Evolutionary conservation across 2,329 filamentous ascomycete genomes (phyloP), one percentile per base, ranked within the genome.

Genomic region (Neonectria punicea): DNA sequence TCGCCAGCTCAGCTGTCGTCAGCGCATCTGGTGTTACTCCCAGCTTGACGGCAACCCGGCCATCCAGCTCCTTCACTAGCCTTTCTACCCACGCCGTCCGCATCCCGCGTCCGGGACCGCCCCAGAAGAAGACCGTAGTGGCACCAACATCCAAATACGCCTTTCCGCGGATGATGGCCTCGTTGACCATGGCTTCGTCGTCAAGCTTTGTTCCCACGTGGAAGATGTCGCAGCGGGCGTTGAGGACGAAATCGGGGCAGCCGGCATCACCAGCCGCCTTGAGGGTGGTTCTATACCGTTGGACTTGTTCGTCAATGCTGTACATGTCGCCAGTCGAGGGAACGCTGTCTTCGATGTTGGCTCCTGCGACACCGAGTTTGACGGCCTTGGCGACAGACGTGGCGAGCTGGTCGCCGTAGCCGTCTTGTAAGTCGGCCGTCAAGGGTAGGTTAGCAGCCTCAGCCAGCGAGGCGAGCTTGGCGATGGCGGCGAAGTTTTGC

Each of bases 81-180:
- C 70, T 75, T 72, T 79, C 73, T 2, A 87, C 80, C 74, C 88
- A 86, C 0, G 78, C 80, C 13, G 74, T 79, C 13, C 78, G 78
- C 13, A 87, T 71, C 44, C 86, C 76, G 14, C 81, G 73, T 39
- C 76, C 76, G 0, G 78, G 70, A 2, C 79, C 86, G 14, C 87
- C 87, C 87, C 86, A 90, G 56, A 89, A 86, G 77, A 89, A 90
- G 0, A 88, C 81, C 1, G 85, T 89, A 13, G 82, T 85, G 0
- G 88, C 88, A 0, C 88, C 88, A 2, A 86, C 86, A 0, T 80
- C 82, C 3, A 90, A 77, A 72, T 86, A 90, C n/a, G 82, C 83
- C 62, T 82, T 84, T 0, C 87, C 88, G 1, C 89, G 79, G 53
- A 76, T 73, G 50, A 90, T 79, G 2, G 83, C 86, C 53, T 89